Evolutionary conservation across 148 eudicot genomes (phyloP), one percentile per base, ranked within the genome.

Genomic region (Simmondsia chinensis): DNA sequence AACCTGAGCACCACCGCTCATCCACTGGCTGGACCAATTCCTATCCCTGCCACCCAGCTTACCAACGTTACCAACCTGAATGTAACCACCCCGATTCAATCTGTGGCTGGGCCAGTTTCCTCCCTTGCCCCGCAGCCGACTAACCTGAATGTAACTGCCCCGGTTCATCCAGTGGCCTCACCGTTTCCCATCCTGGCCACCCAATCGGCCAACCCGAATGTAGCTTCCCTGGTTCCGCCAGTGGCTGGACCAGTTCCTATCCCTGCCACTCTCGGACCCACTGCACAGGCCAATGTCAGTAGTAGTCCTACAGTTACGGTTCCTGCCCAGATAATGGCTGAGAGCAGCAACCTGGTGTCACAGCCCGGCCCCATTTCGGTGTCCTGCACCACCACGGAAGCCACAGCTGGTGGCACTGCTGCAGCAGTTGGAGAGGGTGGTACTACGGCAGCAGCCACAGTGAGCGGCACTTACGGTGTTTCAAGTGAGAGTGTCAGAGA

Each of bases 321-420:
- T 36, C 11, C 53, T 22, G 65, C 6, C 28, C 51, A 18, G 6
- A 43, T 53, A 48, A 65, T 33, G 35, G 26, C 22, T 18, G 65
- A 50, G 21, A 11, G 19, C 17, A 19, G 17, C 40, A 24, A 9
- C 18, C 39, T 35, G 2, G 15, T 46, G 35, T n/a, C n/a, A n/a
- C n/a, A n/a, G n/a, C n/a, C n/a, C n/a, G n/a, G n/a, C n/a, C n/a
- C n/a, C n/a, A n/a, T n/a, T n/a, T n/a, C n/a, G n/a, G n/a, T n/a
- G n/a, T n/a, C n/a, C n/a, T n/a, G n/a, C n/a, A n/a, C n/a, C n/a
- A n/a, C n/a, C 44, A 3, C 27, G 16, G 4, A 38, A 19, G 6
- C 20, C 20, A 12, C 12, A 22, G 1, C 20, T 42, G 45, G 1
- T 19, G 35, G 35, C 33, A 20, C 38, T n/a, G 9, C 39, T 54